Evolutionary conservation across 2,329 filamentous ascomycete genomes (phyloP).

Genomic region (Colletotrichum costaricense): DNA sequence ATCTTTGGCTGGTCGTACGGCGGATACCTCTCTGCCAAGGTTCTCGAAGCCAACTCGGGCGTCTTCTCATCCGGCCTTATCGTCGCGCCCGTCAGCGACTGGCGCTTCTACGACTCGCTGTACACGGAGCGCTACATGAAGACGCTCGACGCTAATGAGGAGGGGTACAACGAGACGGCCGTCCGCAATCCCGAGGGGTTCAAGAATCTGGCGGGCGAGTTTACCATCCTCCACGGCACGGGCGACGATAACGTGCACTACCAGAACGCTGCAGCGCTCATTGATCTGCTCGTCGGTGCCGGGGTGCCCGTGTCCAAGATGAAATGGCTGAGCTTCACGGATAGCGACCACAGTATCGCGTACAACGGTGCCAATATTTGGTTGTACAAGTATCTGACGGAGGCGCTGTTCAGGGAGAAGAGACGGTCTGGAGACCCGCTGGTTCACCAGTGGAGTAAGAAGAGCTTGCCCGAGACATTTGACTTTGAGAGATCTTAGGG

Average conservation of each 20-base stretch:
- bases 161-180: constrained; percentile 70
- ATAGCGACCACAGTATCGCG: constrained; percentile 70
- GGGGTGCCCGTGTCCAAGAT: constrained; percentile 71
- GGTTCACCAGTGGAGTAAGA: constrained; percentile 50
- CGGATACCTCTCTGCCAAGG: constrained; percentile 74
- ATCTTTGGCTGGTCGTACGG: constrained; percentile 79
- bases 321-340: constrained; percentile 73
- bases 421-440: constrained; percentile 50
- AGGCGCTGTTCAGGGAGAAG: constrained; percentile 71
- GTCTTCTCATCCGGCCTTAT: constrained; percentile 73
- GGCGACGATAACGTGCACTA: constrained; percentile 81
- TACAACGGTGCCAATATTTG: constrained; percentile 67
- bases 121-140: constrained; percentile 83
- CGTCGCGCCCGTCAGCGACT: constrained; percentile 75
- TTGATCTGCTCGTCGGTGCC: constrained; percentile 69
- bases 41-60: constrained; percentile 70
- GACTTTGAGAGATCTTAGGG: constrained; percentile 16
- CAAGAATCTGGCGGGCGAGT: constrained; percentile 69
- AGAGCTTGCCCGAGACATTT: constrained; percentile 19
- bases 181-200: constrained; percentile 70
- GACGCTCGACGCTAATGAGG: constrained; percentile 64
- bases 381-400: constrained; percentile 72
- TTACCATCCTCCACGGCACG: constrained; percentile 73
- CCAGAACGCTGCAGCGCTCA: constrained; percentile 71
- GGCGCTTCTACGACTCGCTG: constrained; percentile 78